These are phyloP conservation scores for Plantago coronopus DNA, from an alignment of 305 asterid species.

Conservation along the genomic window DNA sequence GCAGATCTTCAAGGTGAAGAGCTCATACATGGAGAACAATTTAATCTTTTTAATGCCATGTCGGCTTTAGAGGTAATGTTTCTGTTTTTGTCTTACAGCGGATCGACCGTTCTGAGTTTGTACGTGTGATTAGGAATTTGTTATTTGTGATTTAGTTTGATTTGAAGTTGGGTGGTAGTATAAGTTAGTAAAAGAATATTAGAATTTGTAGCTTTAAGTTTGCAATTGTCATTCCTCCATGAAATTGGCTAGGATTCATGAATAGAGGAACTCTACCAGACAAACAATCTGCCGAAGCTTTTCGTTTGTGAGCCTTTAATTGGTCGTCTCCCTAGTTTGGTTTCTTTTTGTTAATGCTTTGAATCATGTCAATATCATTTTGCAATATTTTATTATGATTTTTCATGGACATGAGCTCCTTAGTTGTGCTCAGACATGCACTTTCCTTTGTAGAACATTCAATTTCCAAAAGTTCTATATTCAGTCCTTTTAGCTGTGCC, in stretches of 20 bases:
- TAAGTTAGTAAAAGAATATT: no score
- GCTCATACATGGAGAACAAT: constrained; percentile 79
- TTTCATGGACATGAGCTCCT: constrained; percentile 10
- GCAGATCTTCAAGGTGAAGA: constrained; percentile 88
- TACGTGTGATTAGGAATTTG: not conserved
- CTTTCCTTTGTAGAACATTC: not conserved
- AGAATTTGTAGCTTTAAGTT: no score
- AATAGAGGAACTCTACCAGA: no score
- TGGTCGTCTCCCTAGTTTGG: no score
- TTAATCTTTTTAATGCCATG: constrained; percentile 97
- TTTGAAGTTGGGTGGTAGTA: no score
- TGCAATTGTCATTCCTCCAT: no score
- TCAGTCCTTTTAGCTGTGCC: not conserved
- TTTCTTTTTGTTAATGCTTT: no score
- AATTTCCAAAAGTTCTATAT: not conserved
- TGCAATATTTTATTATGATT: not conserved
- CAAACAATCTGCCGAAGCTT: no score
- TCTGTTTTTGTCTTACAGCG: constrained; percentile 16
- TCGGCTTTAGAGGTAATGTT: constrained; percentile 93
- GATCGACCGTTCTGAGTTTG: not conserved
- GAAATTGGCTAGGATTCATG: no score
- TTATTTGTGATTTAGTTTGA: not conserved
- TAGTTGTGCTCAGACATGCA: not conserved
- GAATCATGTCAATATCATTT: no score
- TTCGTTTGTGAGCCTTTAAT: no score